Base-by-base conservation (phyloP, 2,329 filamentous ascomycete genomes). In the Xenoacremonium recifei region DNA sequence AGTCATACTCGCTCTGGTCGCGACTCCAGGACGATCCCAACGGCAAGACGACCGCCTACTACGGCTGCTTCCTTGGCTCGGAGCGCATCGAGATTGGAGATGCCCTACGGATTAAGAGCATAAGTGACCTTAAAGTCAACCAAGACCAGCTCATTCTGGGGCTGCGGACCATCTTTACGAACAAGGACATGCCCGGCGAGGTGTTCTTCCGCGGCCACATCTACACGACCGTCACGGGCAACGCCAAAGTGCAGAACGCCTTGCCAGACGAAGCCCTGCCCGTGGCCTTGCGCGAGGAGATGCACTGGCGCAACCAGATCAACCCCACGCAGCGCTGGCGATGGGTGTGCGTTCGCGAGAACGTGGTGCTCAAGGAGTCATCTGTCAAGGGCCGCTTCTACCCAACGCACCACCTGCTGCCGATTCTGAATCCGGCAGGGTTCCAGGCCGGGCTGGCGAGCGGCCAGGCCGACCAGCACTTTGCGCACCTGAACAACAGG, bases 331-430 rank as follows among this genome's bases (percentile, higher is more conserved):
- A 56, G 41, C 67, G 51, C 53, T 71, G 49, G 66, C 66, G 53
- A 55, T 69, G 65, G 55, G 55, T 59, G 3, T 55, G 76, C 31
- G 63, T 71, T 20, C 65, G 65, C 47, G 72, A 75, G 45, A 71
- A 73, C 49, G 60, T 64, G n/a, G 63, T 68, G 33, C 56, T 77
- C 16, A 68, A 72, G 47, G 76, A 79, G 52, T 55, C 58, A 12
- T 65, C 67, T 17, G 67, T 81, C 37, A 67, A 69, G 43, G 78
- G 78, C 37, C 68, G 78, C n/a, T 80, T 80, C 62, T 81, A 82
- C 61, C 73, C 77, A 13, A 75, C 74, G n/a, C 62, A 71, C 43
- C 67, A 70, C 44, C 65, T 82, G 25, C 72, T 78, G 60, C 68
- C 69, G 13, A 69, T 79, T 40, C 62, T 80, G 39, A 66, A 75